These are phyloP conservation scores for Gilbertella persicaria DNA, from an alignment of 371 early-diverging fungal genomes.

Conservation along the genomic window DNA sequence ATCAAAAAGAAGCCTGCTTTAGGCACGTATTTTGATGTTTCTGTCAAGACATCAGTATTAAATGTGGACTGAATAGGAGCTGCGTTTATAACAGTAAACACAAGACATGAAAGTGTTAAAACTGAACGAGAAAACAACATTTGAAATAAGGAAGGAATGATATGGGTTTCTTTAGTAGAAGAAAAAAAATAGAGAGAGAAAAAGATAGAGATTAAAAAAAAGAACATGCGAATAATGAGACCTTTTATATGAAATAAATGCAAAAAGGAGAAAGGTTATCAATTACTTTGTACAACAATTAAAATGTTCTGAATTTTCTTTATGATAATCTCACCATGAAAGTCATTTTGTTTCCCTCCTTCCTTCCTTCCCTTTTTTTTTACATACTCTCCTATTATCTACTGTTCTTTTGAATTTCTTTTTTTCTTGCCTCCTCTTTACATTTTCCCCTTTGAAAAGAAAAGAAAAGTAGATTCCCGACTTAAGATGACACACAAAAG, in stretches of 20 bases:
- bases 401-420: not conserved
- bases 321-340: not conserved
- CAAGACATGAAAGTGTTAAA: conserved; percentile 8
- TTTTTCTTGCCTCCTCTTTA: not conserved
- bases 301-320: not conserved
- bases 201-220: not conserved
- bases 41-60: not conserved
- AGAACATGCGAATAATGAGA: not conserved
- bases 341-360: not conserved
- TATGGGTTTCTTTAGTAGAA: conserved; percentile 4
- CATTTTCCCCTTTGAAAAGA: not conserved
- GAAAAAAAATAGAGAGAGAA: conserved; percentile 3
- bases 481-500: not conserved
- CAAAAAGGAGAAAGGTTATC: not conserved
- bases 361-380: not conserved
- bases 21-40: not conserved
- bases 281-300: not conserved
- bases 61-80: conserved; percentile 7
- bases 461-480: too few relatives aligned
- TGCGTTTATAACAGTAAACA: conserved; percentile 13
- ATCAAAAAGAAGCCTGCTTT: conserved; percentile 20
- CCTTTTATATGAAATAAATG: not conserved
- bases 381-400: not conserved
- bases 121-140: conserved; percentile 17
- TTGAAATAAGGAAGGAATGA: conserved; percentile 1